Base-by-base conservation (phyloP, 202 grass and related monocot genomes). In the Schoenoplectus triqueter region DNA sequence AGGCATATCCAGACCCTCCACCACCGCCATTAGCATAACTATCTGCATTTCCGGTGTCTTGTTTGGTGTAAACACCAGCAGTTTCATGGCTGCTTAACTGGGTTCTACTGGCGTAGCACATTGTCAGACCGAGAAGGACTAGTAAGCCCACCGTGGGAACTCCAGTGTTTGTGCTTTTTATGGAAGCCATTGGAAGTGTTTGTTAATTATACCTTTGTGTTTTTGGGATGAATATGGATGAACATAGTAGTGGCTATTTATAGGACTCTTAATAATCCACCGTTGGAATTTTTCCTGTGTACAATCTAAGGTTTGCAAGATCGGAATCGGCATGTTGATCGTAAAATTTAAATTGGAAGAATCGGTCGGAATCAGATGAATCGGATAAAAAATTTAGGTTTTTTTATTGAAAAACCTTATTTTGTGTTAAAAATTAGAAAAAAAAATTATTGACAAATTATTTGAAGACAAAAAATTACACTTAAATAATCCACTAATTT, bases 91-190 rank as follows among this genome's bases (percentile, higher is more conserved):
- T 81, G 7, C 40, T 41, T 65, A 59, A 5, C 15, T 65, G 19
- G 51, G 10, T 56, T 77, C 73, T 77, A 77, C 50, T 56, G 13
- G 21, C 73, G 8, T 10, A 69, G 65, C 64, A 69, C 7, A 83
- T 6, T 69, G 64, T 52, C 20, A 68, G 1, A 15, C 80, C 80
- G 69, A 83, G 80, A 18, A 83, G 13, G 31, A 83, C 11, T 21
- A 83, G 47, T 13, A 81, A 7, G 15, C 45, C 64, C 10, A 47
- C n/a, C 0, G 80, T 82, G 4, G 54, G 15, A n/a, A 69, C 45
- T 21, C 42, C 41, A 10, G 45, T 39, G 3, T 69, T 66, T 31
- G 63, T 52, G 44, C 64, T 69, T 55, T 22, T 82, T 55, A 2
- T 31, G 61, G 42, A 52, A 31, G 62, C 80, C 80, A 82, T 82